Base-by-base conservation (phyloP, 371 early-diverging fungal species). In the Mucor racemosus region DNA sequence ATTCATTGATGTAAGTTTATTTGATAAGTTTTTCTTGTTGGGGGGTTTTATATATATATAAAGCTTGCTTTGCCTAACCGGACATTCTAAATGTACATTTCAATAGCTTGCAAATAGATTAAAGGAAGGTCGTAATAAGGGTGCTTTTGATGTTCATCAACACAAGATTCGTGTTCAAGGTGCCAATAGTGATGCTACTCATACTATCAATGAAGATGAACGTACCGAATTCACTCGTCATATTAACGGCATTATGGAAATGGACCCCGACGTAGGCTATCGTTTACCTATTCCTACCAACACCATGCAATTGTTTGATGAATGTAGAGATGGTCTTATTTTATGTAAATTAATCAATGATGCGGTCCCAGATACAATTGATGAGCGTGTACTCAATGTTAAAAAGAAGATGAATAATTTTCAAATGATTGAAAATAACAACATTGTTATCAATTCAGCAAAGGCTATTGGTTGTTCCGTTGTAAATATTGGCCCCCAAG, bases 181-280 rank as follows among this genome's bases (percentile, higher is more conserved):
- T 44, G 82, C 90, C 62, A 88, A 87, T 66, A 84, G 88, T 54
- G 94, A 92, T 76, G 89, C 88, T 7, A 92, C 94, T 17, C 97
- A 97, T 76, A 92, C 95, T 9, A 94, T 97, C 78, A 96, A 97
- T 76, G 95, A 95, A 70, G 97, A 97, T 73, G 97, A 97, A 75
- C 90, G 92, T 70, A 92, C 92, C 66, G 92, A 92, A 75, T 97
- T 97, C 71, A 90, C 91, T 19, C 84, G 86, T 66, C 96, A 97
- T 79, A 94, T 97, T 71, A 97, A 97, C 83, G 80, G 87, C 54
- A 86, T 85, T 41, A 80, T 97, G 63, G 88, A 81, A 13, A 84
- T 86, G 57, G 97, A 96, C 80, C 74, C 71, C 60, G 87, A 95
- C 72, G 77, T 97, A 41, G 88, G 86, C 15, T 76, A 89, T 74